phyloP scores from a whole-genome alignment of 2,329 filamentous ascomycete genomes.

The Exophiala alcalophila region DNA sequence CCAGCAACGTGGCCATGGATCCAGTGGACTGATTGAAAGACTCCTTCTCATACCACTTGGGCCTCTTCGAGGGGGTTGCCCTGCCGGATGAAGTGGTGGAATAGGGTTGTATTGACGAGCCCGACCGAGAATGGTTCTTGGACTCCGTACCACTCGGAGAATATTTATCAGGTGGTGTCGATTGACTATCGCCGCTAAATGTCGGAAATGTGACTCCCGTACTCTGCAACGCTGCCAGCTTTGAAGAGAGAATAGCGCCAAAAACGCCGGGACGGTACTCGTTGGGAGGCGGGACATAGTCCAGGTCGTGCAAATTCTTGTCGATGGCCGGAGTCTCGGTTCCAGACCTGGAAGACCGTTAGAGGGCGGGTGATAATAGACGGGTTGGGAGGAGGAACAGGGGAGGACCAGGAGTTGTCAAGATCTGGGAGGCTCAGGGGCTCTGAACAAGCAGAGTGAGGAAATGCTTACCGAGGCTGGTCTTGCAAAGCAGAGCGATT shows the following conservation, averaged over 20 bases:
- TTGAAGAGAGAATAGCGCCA: constrained; percentile 25
- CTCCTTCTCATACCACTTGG: constrained; percentile 33
- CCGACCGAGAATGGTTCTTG: constrained; percentile 9
- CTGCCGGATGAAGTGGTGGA: constrained; percentile 20
- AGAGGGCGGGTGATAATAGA: neutral
- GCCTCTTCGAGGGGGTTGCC: constrained; percentile 26
- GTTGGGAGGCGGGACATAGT: constrained; percentile 25
- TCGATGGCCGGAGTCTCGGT: constrained; percentile 23
- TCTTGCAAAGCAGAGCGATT: constrained; percentile 9
- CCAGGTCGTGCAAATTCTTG: constrained; percentile 25
- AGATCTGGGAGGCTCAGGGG: too few species aligned
- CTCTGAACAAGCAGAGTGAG: neutral
- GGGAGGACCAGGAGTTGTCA: too few species aligned
- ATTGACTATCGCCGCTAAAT: constrained; percentile 9
- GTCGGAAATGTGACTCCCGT: constrained; percentile 7
- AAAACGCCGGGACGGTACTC: constrained; percentile 27
- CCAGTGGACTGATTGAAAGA: constrained; percentile 19
- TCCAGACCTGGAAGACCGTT: constrained; percentile 14
- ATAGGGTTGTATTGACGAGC: constrained; percentile 11
- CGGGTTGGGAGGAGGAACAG: too few species aligned
- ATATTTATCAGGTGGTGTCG: constrained; percentile 1
- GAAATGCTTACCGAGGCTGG: constrained; percentile 9
- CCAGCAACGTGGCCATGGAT: constrained; percentile 21
- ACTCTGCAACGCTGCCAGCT: constrained; percentile 20
- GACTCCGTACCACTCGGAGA: constrained; percentile 5